Evolutionary conservation across 1,284 basidiomycete genomes (phyloP), one percentile per base, ranked within the genome.

Genomic region (Hypsizygus ulmarius): DNA sequence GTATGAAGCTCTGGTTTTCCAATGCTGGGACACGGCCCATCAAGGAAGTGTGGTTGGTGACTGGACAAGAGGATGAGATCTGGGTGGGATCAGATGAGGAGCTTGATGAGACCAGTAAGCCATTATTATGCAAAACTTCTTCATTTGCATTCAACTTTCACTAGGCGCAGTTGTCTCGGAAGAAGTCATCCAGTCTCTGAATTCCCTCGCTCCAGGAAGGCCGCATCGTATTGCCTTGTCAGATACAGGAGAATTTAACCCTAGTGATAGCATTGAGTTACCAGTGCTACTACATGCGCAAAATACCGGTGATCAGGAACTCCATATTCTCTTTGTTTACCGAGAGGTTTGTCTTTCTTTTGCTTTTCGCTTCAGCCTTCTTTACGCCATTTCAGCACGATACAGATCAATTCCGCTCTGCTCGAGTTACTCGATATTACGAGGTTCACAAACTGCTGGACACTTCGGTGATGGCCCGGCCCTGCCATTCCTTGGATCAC

Each of bases 31-130:
- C 65, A 10, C 70, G 65, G 37, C 59, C 72, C 12, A 76, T 91
- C 21, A 66, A 64, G 14, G 88, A 90, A 53, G 59, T 87, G 25
- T 91, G 88, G 88, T 62, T 87, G 47, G 69, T 90, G 3, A 58
- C 72, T 39, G 79, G 78, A 21, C 57, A 68, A 14, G 75, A 81
- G 18, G 82, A 88, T 60, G 80, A 79, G 50, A 58, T 88, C n/a
- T 84, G 79, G 76, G 42, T 85, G 5, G 63, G 62, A 2, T 21
- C 45, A 30, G 45, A 45, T 38, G 42, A 60, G 27, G 45, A 39
- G 12, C 33, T 11, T 16, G 39, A 38, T 1, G 40, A 40, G 33
- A 33, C 29, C 32, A 30, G 47, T 51, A 45, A 51, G 43, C 27
- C 42, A 25, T 9, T 10, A 32, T 29, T 14, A n/a, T 29, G 14